Conservation (phyloP, 108 stramenopile genomes). For the Skeletonema tropicum region DNA sequence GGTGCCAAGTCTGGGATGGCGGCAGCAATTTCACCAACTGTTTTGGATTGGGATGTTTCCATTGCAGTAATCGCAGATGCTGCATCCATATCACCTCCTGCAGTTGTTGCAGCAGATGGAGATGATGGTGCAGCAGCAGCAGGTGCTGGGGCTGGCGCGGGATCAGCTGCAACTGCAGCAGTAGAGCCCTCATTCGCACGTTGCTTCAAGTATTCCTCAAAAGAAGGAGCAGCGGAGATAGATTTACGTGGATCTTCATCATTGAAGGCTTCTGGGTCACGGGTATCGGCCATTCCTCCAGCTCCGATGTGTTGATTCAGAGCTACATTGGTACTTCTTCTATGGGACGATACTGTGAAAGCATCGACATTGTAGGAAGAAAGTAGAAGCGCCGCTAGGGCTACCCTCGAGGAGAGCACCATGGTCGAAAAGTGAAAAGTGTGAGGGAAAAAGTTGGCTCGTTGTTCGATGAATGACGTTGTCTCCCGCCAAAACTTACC, state of each 20-base stretch:
- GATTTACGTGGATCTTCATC: conserved; percentile 78
- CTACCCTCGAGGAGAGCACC: not conserved
- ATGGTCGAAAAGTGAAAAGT: conserved; percentile 1
- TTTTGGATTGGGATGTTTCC: conserved; percentile 53
- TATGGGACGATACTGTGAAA: not conserved
- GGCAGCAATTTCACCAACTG: conserved; percentile 55
- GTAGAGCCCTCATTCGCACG: conserved; percentile 16
- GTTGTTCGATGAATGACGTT: not conserved
- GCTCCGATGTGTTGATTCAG: conserved; percentile 39
- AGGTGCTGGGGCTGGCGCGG: conserved; percentile 5
- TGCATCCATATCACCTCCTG: conserved; percentile 24
- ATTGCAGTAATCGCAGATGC: conserved; percentile 51
- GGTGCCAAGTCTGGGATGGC: conserved; percentile 63
- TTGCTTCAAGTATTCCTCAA: conserved; percentile 83
- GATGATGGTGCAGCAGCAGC: not conserved
- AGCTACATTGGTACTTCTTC: not conserved
- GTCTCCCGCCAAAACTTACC: not conserved
- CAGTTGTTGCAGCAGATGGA: not conserved
- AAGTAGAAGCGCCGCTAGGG: conserved; percentile 21
- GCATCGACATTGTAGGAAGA: conserved; percentile 6
- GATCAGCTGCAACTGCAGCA: conserved; percentile 3
- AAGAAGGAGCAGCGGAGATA: conserved; percentile 73
- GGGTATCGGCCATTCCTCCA: conserved; percentile 78
- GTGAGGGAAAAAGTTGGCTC: not conserved
- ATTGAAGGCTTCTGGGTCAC: conserved; percentile 60